These are phyloP conservation scores for Hypoxylon sp. DNA, from an alignment of 2,329 filamentous ascomycete genomes.

Conservation along the genomic window DNA sequence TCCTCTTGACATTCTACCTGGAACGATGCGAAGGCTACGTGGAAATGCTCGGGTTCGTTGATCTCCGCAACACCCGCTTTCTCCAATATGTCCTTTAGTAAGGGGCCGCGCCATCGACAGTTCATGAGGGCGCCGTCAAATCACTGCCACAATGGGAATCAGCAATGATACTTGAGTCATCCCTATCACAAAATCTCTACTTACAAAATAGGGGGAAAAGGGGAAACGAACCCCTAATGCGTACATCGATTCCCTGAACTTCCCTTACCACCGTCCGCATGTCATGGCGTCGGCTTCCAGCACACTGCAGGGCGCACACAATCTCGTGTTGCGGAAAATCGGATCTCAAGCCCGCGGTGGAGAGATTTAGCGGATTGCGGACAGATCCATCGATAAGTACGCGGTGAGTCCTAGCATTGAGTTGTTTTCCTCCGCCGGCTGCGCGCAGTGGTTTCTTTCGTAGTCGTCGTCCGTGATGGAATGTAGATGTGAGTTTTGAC, in stretches of 20 bases:
- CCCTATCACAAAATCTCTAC: no score
- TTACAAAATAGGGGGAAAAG: no score
- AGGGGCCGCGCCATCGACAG: constrained; percentile 66
- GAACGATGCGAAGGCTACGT: constrained; percentile 68
- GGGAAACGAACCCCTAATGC: no score
- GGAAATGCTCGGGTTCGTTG: constrained; percentile 46
- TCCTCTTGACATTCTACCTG: constrained; percentile 66
- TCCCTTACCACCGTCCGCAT: constrained; percentile 71
- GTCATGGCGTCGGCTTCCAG: constrained; percentile 69
- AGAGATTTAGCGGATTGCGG: constrained; percentile 14
- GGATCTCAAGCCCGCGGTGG: constrained; percentile 47
- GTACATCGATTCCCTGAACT: constrained; percentile 65
- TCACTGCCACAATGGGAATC: constrained; percentile 53
- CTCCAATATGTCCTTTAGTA: constrained; percentile 63
- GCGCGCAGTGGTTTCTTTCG: constrained; percentile 68
- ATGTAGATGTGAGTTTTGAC: constrained; percentile 58
- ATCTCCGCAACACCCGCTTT: constrained; percentile 56
- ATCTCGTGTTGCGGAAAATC: constrained; percentile 65
- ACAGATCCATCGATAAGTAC: constrained; percentile 48
- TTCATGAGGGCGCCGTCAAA: constrained; percentile 71
- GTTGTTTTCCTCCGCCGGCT: constrained; percentile 54
- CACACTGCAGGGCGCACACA: constrained; percentile 69
- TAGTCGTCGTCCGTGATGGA: constrained; percentile 62
- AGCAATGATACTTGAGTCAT: no score
- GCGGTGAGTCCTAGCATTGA: constrained; percentile 55